A percentile compares a stretch with the other conserved stretches of the same genome.
These are phyloP conservation scores for Hyphopichia pseudoburtonii DNA, from an alignment of 1,139 yeast species.

Conservation along the genomic window DNA sequence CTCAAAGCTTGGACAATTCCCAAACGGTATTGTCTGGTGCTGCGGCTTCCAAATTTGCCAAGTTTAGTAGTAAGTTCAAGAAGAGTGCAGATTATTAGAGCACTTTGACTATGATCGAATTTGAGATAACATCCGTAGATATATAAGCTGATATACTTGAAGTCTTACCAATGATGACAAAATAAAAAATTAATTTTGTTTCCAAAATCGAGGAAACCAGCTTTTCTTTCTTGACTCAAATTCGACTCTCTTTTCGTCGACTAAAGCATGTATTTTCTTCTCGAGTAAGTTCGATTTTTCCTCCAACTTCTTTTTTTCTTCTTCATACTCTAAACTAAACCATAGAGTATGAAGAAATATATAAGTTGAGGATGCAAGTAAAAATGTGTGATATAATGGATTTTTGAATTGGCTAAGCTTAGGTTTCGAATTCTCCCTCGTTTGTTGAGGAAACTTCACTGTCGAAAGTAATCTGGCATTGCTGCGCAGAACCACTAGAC, in stretches of 20 bases:
- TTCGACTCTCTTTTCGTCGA: slow-evolving; percentile 28
- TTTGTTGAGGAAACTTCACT: not conserved
- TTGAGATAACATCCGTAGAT: too few relatives aligned
- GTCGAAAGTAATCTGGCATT: not conserved
- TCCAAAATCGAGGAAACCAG: slow-evolving; percentile 5
- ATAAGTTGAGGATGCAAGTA: slow-evolving; percentile 42
- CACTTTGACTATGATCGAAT: not conserved
- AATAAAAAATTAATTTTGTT: too few relatives aligned
- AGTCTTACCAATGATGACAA: not conserved
- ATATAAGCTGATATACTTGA: too few relatives aligned
- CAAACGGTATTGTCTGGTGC: slow-evolving; percentile 27
- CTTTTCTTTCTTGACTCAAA: slow-evolving; percentile 8
- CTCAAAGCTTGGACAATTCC: slow-evolving; percentile 18
- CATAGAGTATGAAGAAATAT: slow-evolving; percentile 37
- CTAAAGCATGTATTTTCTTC: slow-evolving; percentile 27
- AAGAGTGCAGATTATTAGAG: slow-evolving; percentile 13
- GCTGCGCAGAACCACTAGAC: too few relatives aligned
- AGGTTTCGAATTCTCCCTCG: slow-evolving; percentile 22
- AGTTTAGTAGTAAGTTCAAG: slow-evolving; percentile 38
- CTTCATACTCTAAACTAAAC: slow-evolving; percentile 32
- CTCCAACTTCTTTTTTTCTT: slow-evolving; percentile 24
- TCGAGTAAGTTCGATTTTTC: slow-evolving; percentile 29
- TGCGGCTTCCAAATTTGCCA: slow-evolving; percentile 43
- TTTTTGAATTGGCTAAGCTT: slow-evolving; percentile 35
- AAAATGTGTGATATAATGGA: slow-evolving; percentile 41